Evolutionary conservation across 306 rosid species (phyloP).

Genomic region (Quillaja saponaria): DNA sequence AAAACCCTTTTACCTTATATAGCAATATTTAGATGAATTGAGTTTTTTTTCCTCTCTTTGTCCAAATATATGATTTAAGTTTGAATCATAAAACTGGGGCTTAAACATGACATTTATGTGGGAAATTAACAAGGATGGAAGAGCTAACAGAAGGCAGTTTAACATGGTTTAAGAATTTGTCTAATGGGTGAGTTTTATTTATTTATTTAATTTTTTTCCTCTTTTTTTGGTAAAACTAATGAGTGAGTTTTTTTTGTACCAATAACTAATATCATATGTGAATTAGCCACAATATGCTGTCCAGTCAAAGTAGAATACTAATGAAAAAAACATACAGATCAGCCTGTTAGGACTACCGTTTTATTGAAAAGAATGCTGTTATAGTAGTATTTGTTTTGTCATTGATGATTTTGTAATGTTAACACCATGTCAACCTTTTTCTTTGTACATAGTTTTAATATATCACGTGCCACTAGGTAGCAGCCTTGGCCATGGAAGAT

Average conservation of each 20-base stretch:
- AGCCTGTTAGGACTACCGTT: constrained; percentile 8
- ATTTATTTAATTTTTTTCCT: too few relatives aligned
- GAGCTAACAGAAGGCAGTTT: not conserved
- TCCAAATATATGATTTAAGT: not conserved
- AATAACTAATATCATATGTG: constrained; percentile 6
- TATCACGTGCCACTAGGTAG: constrained; percentile 99
- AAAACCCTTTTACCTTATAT: constrained; percentile 3
- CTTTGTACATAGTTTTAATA: constrained; percentile 88
- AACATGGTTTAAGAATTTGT: constrained; percentile 12
- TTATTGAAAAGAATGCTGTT: constrained; percentile 17
- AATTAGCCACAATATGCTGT: constrained; percentile 12
- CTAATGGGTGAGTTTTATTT: too few relatives aligned
- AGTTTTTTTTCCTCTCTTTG: too few relatives aligned
- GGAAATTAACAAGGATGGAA: constrained; percentile 6
- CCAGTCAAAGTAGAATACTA: constrained; percentile 4
- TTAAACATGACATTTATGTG: constrained; percentile 15
- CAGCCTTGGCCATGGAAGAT: constrained; percentile 98
- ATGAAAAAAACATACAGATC: not conserved
- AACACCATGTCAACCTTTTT: constrained; percentile 62
- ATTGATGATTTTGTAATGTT: constrained; percentile 39
- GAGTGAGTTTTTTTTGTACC: too few relatives aligned
- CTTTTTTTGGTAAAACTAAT: too few relatives aligned
- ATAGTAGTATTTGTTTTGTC: constrained; percentile 30
- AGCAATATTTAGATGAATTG: too few relatives aligned
- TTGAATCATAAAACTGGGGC: constrained; percentile 9